These are phyloP conservation scores for Pythium scleroteichum DNA, from an alignment of 352 stramenopile genomes.

Conservation along the genomic window DNA sequence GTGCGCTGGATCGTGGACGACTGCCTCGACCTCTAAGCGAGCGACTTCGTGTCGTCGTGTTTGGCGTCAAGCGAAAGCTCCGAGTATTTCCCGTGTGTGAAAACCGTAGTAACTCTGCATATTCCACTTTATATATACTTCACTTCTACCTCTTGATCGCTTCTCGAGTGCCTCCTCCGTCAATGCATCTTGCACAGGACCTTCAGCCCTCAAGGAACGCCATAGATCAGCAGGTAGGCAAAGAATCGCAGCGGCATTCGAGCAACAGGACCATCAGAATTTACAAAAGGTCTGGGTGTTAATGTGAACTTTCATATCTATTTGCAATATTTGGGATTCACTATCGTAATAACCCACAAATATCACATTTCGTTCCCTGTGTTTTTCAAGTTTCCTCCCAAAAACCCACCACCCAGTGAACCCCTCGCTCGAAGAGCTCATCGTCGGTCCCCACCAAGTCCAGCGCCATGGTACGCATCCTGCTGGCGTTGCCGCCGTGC, in stretches of 20 bases:
- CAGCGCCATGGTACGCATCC: constrained; percentile 2
- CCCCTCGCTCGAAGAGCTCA: not conserved
- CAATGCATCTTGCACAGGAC: too few species aligned
- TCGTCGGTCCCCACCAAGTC: not conserved
- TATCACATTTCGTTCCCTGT: too few species aligned
- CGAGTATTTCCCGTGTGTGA: constrained; percentile 9
- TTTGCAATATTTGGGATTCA: not conserved
- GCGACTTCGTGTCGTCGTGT: not conserved
- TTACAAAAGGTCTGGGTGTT: too few species aligned
- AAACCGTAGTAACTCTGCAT: not conserved
- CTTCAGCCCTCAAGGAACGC: not conserved
- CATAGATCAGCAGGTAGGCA: too few species aligned
- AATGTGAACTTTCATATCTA: too few species aligned
- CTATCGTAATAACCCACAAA: not conserved
- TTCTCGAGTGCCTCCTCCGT: too few species aligned
- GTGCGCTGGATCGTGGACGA: constrained; percentile 31
- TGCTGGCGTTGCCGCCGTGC: not conserved
- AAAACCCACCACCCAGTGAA: constrained; percentile 15
- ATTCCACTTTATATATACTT: constrained; percentile 7
- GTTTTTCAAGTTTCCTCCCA: constrained; percentile 8
- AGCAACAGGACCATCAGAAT: not conserved
- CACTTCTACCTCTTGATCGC: too few species aligned
- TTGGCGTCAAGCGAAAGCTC: not conserved
- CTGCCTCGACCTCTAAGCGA: constrained; percentile 24
- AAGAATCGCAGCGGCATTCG: too few species aligned